phyloP scores from a whole-genome alignment of 768 basidiomycete genomes.

The Panaeolus cyanescens region DNA sequence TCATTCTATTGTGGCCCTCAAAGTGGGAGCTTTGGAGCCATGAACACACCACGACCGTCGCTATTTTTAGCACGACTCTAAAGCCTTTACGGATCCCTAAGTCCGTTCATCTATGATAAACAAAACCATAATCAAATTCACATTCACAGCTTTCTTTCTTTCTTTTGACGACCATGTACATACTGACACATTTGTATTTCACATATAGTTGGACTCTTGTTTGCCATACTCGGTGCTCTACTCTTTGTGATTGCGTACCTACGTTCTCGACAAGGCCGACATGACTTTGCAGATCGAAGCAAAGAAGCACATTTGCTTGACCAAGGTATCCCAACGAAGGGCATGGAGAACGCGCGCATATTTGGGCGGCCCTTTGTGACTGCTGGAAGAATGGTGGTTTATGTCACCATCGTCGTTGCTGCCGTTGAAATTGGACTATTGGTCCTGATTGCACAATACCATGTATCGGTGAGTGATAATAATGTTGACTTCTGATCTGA shows the following conservation, averaged over 20 bases:
- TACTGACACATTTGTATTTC: conserved; percentile 1
- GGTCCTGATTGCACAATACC: conserved; percentile 51
- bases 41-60: not conserved
- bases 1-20: too few species aligned
- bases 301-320: conserved; percentile 35
- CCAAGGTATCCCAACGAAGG: conserved; percentile 52
- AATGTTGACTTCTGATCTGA: not conserved
- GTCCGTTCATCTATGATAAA: too few species aligned
- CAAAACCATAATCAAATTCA: too few species aligned
- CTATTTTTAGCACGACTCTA: not conserved
- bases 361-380: conserved; percentile 82
- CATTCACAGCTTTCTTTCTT: not conserved
- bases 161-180: too few species aligned
- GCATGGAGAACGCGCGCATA: conserved; percentile 59
- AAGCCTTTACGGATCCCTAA: too few species aligned
- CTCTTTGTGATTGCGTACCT: conserved; percentile 61
- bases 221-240: conserved; percentile 59
- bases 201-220: conserved; percentile 56
- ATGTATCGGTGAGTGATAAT: conserved; percentile 15
- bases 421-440: conserved; percentile 67
- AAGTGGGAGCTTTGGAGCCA: too few species aligned
- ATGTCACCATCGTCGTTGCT: conserved; percentile 61
- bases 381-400: conserved; percentile 74
- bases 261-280: conserved; percentile 64
- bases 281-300: conserved; percentile 74